phyloP scores from a whole-genome alignment of 1,284 basidiomycete species.

The Chondrostereum purpureum region DNA sequence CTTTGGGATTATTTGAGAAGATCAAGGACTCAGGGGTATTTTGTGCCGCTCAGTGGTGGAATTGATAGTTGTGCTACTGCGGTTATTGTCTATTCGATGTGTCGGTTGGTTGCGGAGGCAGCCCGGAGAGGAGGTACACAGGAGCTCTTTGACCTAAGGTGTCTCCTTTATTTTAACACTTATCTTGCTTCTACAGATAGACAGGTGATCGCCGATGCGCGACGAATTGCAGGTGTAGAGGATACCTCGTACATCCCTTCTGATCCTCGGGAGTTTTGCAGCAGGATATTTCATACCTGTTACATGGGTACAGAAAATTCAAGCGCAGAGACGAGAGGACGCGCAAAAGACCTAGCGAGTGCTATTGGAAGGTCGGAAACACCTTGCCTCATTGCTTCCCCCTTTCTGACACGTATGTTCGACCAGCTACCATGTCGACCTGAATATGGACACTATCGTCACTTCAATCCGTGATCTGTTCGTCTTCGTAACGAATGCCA shows the following conservation, averaged over 20 bases:
- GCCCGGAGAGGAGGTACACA: slow-evolving; percentile 78
- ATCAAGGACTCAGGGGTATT: slow-evolving; percentile 92
- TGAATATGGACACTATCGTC: slow-evolving; percentile 95
- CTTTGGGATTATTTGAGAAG: slow-evolving; percentile 98
- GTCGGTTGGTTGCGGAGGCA: slow-evolving; percentile 78
- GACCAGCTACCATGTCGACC: slow-evolving; percentile 82
- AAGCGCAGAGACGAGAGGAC: slow-evolving; percentile 75
- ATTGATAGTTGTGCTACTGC: slow-evolving; percentile 97
- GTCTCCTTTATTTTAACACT: slow-evolving; percentile 80
- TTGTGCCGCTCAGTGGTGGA: slow-evolving; percentile 94
- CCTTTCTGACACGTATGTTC: slow-evolving; percentile 1
- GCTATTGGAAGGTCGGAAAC: slow-evolving; percentile 85
- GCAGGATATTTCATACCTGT: slow-evolving; percentile 92
- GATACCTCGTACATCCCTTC: slow-evolving; percentile 78
- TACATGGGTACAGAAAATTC: slow-evolving; percentile 99
- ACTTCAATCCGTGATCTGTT: slow-evolving; percentile 83
- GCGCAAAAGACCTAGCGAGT: slow-evolving; percentile 82
- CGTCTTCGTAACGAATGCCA: slow-evolving; percentile 73
- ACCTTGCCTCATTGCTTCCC: background rate
- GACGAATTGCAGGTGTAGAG: slow-evolving; percentile 83
- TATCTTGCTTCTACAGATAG: slow-evolving; percentile 67
- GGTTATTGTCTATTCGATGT: slow-evolving; percentile 95
- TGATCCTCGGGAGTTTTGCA: slow-evolving; percentile 82
- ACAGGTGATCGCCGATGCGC: slow-evolving; percentile 87
- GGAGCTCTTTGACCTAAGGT: too few species aligned